phyloP scores from a whole-genome alignment of 257 asterid genomes.

The Leonotis leonurus region DNA sequence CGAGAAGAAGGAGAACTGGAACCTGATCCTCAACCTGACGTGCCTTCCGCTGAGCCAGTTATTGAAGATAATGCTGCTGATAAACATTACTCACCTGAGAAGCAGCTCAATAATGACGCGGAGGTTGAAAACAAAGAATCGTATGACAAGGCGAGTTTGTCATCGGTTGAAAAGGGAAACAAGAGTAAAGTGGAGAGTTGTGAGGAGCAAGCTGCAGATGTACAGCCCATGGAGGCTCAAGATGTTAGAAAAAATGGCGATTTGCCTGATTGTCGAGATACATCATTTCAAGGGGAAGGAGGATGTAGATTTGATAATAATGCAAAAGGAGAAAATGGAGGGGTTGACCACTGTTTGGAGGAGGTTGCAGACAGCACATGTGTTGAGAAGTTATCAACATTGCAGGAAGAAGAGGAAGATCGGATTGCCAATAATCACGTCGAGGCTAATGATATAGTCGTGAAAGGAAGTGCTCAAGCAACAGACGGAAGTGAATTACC shows the following conservation, averaged over 20 bases:
- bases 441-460: slow-evolving; percentile 31
- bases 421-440: slow-evolving; percentile 26
- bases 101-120: slow-evolving; percentile 26
- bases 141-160: slow-evolving; percentile 22
- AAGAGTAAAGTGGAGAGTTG: slow-evolving; percentile 20
- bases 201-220: slow-evolving; percentile 35
- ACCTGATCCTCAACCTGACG: slow-evolving; percentile 66
- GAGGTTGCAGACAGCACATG: slow-evolving; percentile 39
- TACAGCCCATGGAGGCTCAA: slow-evolving; percentile 29
- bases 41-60: slow-evolving; percentile 27
- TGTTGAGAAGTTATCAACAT: slow-evolving; percentile 32
- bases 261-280: slow-evolving; percentile 31
- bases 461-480: slow-evolving; percentile 26
- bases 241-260: slow-evolving; percentile 27
- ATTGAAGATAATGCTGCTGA: slow-evolving; percentile 38
- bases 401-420: slow-evolving; percentile 37
- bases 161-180: slow-evolving; percentile 28
- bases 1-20: slow-evolving; percentile 96
- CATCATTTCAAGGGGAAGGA: slow-evolving; percentile 20
- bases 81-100: slow-evolving; percentile 26
- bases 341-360: slow-evolving; percentile 27
- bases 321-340: slow-evolving; percentile 28
- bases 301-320: slow-evolving; percentile 21
- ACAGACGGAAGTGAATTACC: slow-evolving; percentile 35
- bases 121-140: slow-evolving; percentile 19